Evolutionary conservation across 2,329 filamentous ascomycete genomes (phyloP), one percentile per base, ranked within the genome.

Genomic region (Alternaria novae-zelandiae): DNA sequence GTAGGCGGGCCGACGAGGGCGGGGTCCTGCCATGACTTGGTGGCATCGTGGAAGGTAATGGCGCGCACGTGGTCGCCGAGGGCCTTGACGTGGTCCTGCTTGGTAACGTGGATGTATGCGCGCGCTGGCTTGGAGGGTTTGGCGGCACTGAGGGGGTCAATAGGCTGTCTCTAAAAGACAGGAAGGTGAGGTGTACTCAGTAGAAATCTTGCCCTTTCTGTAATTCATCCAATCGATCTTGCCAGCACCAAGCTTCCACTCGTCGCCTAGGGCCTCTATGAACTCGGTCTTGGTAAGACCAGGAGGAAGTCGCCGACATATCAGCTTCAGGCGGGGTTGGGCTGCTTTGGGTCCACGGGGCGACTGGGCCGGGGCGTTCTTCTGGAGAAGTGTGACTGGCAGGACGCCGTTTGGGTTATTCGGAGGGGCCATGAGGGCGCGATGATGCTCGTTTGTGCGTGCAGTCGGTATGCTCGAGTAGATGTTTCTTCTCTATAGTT

Each of bases 181-280:
- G n/a, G 44, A 9, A 23, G 11, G 44, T 13, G 11, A 49, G 54
- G 82, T 89, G 70, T 83, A 96, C 94, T 97, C 92, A 76, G 89
- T 91, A 2, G 94, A 94, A 47, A 95, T 85, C 77, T 97, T 97
- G 69, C 90, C 90, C 59, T 86, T 82, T 61, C 86, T 86, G 78
- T 88, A 99, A 53, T 86, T 86, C 69, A 91, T 85, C 92, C 93
- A 97, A 78, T 97, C 94, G 12, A 96, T 88, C 76, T 90, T 96
- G 30, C 93, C 93, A 51, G 87, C 87, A n/a, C 91, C 92, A 4
- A 87, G 73, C 73, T 89, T 91, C 95, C 95, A 98, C 53, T 94
- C 90, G 2, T 90, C 86, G 5, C 94, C 94, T 12, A 97, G 79
- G 9, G 89, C 85, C 13, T 83, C 80, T 72, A 89, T 84, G 67